Percentiles rank a stretch among this genome's conserved stretches.
Conservation (phyloP, 2,329 filamentous ascomycete species). For the Colletotrichum abscissum region DNA sequence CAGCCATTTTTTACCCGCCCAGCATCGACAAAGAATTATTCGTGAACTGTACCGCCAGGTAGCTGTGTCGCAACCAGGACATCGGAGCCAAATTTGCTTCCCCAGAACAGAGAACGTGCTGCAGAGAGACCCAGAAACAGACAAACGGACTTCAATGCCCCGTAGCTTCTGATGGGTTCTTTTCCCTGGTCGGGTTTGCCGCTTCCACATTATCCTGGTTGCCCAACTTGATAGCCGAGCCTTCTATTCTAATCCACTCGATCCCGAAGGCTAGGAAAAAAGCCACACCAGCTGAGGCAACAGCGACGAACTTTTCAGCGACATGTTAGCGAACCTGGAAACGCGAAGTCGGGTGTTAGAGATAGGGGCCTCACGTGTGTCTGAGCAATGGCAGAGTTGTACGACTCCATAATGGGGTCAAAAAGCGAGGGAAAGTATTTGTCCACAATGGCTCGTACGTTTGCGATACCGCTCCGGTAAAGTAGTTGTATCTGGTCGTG, state of each 20-base stretch:
- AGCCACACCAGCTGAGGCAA: background rate
- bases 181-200: background rate
- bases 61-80: background rate
- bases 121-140: background rate
- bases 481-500: background rate
- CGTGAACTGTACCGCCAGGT: background rate
- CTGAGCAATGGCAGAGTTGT: background rate
- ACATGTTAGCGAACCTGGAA: background rate
- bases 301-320: background rate
- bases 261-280: background rate
- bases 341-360: background rate
- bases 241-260: background rate
- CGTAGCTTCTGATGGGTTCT: background rate
- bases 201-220: background rate
- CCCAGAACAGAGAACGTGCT: background rate
- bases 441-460: slow-evolving; percentile 39
- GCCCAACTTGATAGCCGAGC: background rate
- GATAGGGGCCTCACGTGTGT: background rate
- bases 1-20: background rate
- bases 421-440: slow-evolving; percentile 49
- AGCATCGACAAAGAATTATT: background rate
- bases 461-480: background rate
- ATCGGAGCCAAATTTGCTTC: background rate
- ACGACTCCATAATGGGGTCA: slow-evolving; percentile 40
- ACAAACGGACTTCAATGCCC: background rate